These are phyloP conservation scores for Tulasnella sp. DNA, from an alignment of 768 basidiomycete genomes.

Conservation along the genomic window DNA sequence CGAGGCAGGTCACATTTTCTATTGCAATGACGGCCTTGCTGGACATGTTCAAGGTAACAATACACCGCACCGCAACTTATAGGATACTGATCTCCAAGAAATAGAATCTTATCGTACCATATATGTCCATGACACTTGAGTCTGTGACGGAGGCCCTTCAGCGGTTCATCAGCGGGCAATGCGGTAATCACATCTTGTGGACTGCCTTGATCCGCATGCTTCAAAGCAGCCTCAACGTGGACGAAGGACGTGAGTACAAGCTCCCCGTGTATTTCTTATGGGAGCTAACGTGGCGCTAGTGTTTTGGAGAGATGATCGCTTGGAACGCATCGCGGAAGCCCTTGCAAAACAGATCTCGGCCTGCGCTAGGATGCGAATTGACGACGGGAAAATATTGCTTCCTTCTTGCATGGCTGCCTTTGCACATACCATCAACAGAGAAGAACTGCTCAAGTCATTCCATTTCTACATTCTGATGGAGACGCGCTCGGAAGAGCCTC, in stretches of 20 bases:
- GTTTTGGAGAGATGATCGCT: slow-evolving; percentile 86
- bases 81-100: slow-evolving; percentile 3
- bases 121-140: slow-evolving; percentile 72
- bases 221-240: slow-evolving; percentile 64
- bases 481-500: slow-evolving; percentile 76
- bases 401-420: slow-evolving; percentile 22
- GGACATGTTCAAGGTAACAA: slow-evolving; percentile 79
- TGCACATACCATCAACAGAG: slow-evolving; percentile 25
- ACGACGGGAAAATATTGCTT: slow-evolving; percentile 33
- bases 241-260: slow-evolving; percentile 67
- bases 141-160: slow-evolving; percentile 63
- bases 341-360: slow-evolving; percentile 65
- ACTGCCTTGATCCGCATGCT: slow-evolving; percentile 56
- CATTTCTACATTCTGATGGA: slow-evolving; percentile 85
- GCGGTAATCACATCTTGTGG: slow-evolving; percentile 55
- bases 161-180: slow-evolving; percentile 42
- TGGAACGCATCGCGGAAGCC: slow-evolving; percentile 56
- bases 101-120: slow-evolving; percentile 84
- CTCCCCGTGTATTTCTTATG: neutral
- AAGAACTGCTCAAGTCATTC: slow-evolving; percentile 62
- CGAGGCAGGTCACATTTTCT: slow-evolving; percentile 67
- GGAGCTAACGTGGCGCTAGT: slow-evolving; percentile 43
- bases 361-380: slow-evolving; percentile 41
- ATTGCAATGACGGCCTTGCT: slow-evolving; percentile 69
- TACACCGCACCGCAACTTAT: neutral